Base-by-base conservation (phyloP, 495 filamentous ascomycete genomes). In the Geoglossum glabrum region DNA sequence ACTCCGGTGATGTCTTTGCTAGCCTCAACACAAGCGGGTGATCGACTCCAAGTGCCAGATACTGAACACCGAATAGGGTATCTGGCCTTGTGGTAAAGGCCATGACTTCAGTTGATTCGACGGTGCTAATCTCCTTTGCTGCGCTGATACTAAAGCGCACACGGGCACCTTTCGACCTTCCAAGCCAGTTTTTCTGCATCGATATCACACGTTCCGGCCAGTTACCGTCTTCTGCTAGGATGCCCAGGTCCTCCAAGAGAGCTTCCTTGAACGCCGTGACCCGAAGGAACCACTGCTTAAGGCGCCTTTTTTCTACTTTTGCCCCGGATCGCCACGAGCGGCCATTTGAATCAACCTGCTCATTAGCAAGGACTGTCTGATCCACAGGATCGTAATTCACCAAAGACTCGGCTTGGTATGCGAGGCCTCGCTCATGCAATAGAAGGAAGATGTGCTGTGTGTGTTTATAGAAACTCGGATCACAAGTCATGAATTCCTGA, bases 331-430 rank as follows among this genome's bases (percentile, higher is more conserved):
- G 75, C 88, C 88, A 95, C 7, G 87, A 93, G 62, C 73, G 79
- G 1, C 88, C 88, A 63, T 86, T 82, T 7, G 82, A 72, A 64
- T 90, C 86, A 10, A 95, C 88, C 67, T 95, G 88, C 64, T 95
- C 88, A 66, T 95, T 95, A 0, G 88, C 88, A 49, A 95, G 69
- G 27, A 95, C 88, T 0, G 88, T 95, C 69, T 83, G 82, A 65
- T 95, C 88, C 25, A 95, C 76, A 5, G 88, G 88, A 61, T 94
- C 88, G 69, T 84, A 95, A 68, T 95, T 95, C 57, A 95, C 88
- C 40, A 87, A 63, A 17, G 87, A 82, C 57, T 89, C 82, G 10
- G 74, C 77, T 60, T 85, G 86, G 64, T 90, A 90, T 36, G 86
- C 88, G 13, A 94, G 67, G 0, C 80, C 82, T 46, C 78, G 73